phyloP scores from a whole-genome alignment of 1,139 yeast genomes.

The Saccharomyces hybrid region DNA sequence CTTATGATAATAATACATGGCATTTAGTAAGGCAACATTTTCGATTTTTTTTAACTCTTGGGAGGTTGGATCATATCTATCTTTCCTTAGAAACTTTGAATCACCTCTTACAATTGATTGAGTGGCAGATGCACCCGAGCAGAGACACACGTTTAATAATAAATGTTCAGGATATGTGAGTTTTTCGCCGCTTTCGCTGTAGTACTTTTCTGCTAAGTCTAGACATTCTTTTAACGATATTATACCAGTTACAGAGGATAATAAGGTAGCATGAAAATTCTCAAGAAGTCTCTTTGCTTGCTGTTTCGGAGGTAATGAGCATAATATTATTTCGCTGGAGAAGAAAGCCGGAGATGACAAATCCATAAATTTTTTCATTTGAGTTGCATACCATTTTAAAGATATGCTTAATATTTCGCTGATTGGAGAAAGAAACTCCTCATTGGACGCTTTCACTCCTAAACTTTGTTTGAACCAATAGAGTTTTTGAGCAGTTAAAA shows the following conservation, averaged over 20 bases:
- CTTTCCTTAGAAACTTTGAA: slow-evolving; percentile 16
- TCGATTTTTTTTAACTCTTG: slow-evolving; percentile 21
- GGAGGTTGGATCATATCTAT: slow-evolving; percentile 14
- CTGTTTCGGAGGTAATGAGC: slow-evolving; percentile 20
- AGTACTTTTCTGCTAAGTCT: slow-evolving; percentile 17
- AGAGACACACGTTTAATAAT: slow-evolving; percentile 20
- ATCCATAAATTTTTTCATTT: slow-evolving; percentile 20
- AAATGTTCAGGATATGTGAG: slow-evolving; percentile 24
- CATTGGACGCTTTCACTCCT: slow-evolving; percentile 8
- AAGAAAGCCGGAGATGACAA: slow-evolving; percentile 18
- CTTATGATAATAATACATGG: slow-evolving; percentile 24
- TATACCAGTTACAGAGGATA: slow-evolving; percentile 18
- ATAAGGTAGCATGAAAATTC: slow-evolving; percentile 14
- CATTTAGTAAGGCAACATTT: slow-evolving; percentile 18
- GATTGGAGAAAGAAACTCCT: slow-evolving; percentile 16
- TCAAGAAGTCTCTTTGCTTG: slow-evolving; percentile 20
- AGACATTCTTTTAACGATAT: slow-evolving; percentile 15
- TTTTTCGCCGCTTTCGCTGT: slow-evolving; percentile 9
- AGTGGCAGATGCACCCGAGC: slow-evolving; percentile 20
- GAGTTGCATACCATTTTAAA: slow-evolving; percentile 24
- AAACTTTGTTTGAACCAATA: slow-evolving; percentile 18
- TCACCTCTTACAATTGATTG: slow-evolving; percentile 11
- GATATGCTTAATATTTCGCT: slow-evolving; percentile 14
- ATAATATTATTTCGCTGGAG: slow-evolving; percentile 11
- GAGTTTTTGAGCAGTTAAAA: slow-evolving; percentile 20